Evolutionary conservation across 306 rosid species (phyloP), one percentile per base, ranked within the genome.

Genomic region (Acacia confusa): DNA sequence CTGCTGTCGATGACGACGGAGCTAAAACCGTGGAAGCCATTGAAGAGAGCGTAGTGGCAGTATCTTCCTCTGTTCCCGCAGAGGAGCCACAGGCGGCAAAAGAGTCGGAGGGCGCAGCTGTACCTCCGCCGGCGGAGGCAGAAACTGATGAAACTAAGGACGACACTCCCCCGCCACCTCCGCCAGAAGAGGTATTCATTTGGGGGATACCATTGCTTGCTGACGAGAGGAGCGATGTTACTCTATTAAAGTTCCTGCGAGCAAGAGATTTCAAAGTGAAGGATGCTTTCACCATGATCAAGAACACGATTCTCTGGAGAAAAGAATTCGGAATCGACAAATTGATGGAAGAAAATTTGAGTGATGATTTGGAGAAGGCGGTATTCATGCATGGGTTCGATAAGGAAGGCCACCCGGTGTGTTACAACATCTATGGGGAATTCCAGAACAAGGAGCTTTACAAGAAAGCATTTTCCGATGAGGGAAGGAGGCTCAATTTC

Each of bases 191-290:
- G 27, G 88, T 84, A 22, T 71, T 86, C 75, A 88, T 95, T 27
- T 95, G 90, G 87, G 98, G 98, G 11, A 85, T 92, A 45, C 97
- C 94, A 0, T 88, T 95, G 0, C 92, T 95, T 5, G 85, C 78
- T 0, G 99, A 95, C 40, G 97, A 92, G 30, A 64, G 92, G 24
- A 95, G 91, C 80, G 97, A 95, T 52, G 95, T 92, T 40, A 85
- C 91, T 66, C 92, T 95, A 20, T 68, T 92, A 68, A 95, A 95
- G 67, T 95, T 95, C 76, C 89, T 95, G 2, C 74, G 97, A 6
- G 98, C 98, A 32, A 91, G 98, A 76, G 97, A 95, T 41, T 95
- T 84, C 76, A 95, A 91, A 82, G 95, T 88, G 58, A 95, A 92
- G 53, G 98, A 95, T 0, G 97, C 98, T 1, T 87, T 92, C 47